Evolutionary conservation across 202 grass and related monocot species (phyloP).

Genomic region (Zoysia matrella): DNA sequence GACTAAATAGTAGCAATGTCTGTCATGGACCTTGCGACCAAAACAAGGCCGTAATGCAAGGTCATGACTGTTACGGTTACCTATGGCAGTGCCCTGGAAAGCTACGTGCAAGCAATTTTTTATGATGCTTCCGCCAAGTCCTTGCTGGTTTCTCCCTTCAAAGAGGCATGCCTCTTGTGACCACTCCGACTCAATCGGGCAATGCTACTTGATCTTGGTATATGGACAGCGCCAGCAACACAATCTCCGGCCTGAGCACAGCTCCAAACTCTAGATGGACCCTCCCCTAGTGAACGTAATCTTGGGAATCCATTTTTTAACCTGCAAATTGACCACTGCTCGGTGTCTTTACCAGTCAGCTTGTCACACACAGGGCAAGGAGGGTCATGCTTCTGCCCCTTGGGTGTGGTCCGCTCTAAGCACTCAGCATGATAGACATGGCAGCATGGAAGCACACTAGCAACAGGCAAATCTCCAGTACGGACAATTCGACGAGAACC

Average conservation of each 20-base stretch:
- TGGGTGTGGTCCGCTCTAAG: conserved; percentile 70
- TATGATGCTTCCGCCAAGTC: conserved; percentile 38
- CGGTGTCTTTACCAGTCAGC: conserved; percentile 48
- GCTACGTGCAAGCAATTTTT: conserved; percentile 32
- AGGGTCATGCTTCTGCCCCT: conserved; percentile 70
- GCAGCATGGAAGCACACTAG: conserved; percentile 72
- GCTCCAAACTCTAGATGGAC: conserved; percentile 72
- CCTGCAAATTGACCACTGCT: conserved; percentile 76
- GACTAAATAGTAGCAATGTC: background rate
- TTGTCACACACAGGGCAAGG: conserved; percentile 75
- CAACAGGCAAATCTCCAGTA: conserved; percentile 68
- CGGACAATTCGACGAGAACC: conserved; percentile 68
- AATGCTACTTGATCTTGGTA: conserved; percentile 49
- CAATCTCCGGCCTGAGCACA: conserved; percentile 62
- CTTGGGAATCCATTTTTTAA: conserved; percentile 69
- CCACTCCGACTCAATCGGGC: conserved; percentile 28
- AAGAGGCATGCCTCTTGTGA: conserved; percentile 53
- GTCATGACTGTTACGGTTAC: background rate
- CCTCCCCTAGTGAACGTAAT: conserved; percentile 70
- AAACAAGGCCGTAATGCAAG: conserved; percentile 7
- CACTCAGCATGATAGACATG: conserved; percentile 88
- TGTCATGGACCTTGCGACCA: conserved; percentile 9
- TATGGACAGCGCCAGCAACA: conserved; percentile 46
- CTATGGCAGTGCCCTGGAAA: background rate
- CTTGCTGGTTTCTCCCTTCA: conserved; percentile 38